Evolutionary conservation across 179 eudicot species (phyloP).

Genomic region (Spinacia oleracea): DNA sequence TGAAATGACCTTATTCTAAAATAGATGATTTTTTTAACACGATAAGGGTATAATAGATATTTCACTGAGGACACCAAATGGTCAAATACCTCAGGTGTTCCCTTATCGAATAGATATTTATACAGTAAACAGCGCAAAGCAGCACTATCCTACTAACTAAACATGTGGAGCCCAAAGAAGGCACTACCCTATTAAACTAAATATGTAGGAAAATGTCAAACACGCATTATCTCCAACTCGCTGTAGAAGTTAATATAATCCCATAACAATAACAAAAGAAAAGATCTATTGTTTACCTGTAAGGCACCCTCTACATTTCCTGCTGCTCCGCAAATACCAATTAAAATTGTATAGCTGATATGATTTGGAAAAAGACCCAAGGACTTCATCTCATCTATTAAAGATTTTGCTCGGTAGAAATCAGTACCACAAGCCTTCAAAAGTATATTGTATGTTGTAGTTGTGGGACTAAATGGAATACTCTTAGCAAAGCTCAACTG

Average conservation of each 20-base stretch:
- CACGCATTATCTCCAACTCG: background rate
- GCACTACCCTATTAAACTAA: background rate
- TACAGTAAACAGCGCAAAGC: no score
- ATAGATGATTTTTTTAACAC: no score
- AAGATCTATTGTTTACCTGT: constrained; percentile 50
- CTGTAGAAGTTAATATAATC: background rate
- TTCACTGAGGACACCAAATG: no score
- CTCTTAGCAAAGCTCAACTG: constrained; percentile 39
- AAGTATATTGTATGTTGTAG: constrained; percentile 78
- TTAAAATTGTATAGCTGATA: constrained; percentile 88
- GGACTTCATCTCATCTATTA: constrained; percentile 80
- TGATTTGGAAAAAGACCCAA: constrained; percentile 77
- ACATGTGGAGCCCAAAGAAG: no score
- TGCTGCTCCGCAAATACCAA: constrained; percentile 62
- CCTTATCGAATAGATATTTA: no score
- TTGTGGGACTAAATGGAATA: constrained; percentile 73
- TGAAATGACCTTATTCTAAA: no score
- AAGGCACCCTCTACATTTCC: constrained; percentile 67
- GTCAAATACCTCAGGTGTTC: no score
- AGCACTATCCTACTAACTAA: no score
- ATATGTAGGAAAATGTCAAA: background rate
- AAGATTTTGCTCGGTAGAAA: constrained; percentile 65
- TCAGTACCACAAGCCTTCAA: constrained; percentile 95
- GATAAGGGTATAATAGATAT: no score
- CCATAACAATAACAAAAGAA: background rate